phyloP scores from a whole-genome alignment of 164 flowering plant species.

The Santalum album region DNA sequence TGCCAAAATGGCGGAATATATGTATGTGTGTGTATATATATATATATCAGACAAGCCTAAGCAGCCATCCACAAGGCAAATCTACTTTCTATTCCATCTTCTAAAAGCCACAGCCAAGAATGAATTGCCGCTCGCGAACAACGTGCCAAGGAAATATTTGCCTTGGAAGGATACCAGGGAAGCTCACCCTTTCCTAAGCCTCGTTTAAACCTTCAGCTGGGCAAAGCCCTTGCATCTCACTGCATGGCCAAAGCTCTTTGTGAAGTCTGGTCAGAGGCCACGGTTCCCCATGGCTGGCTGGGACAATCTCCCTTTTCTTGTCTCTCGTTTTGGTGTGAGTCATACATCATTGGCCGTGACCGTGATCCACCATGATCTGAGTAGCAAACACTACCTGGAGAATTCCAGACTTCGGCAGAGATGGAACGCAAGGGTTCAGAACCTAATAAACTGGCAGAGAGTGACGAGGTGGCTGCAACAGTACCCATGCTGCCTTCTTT shows the following conservation, averaged over 20 bases:
- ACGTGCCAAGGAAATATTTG: not conserved
- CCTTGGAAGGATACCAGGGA: constrained; percentile 9
- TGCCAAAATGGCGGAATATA: too few species aligned
- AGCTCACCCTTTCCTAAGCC: constrained; percentile 10
- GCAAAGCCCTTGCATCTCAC: constrained; percentile 19
- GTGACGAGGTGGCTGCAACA: constrained; percentile 15
- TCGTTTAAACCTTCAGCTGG: constrained; percentile 11
- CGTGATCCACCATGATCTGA: constrained; percentile 24
- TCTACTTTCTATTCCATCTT: too few species aligned
- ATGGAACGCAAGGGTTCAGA: constrained; percentile 29
- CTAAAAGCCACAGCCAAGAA: constrained; percentile 47
- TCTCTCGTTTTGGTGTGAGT: constrained; percentile 20
- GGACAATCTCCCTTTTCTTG: constrained; percentile 42
- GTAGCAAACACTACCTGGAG: constrained; percentile 16
- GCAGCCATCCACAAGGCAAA: too few species aligned
- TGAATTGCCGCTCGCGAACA: constrained; percentile 21
- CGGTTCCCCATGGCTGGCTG: constrained; percentile 47
- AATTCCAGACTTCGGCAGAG: constrained; percentile 23
- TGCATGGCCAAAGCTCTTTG: constrained; percentile 55
- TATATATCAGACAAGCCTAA: too few species aligned
- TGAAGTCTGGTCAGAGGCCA: constrained; percentile 31
- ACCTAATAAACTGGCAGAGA: constrained; percentile 38
- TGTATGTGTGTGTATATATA: too few species aligned
- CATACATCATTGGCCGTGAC: constrained; percentile 22
- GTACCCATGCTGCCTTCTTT: constrained; percentile 25